Evolutionary conservation across 805 yeast species (phyloP).

Genomic region (Candida broadrunensis): DNA sequence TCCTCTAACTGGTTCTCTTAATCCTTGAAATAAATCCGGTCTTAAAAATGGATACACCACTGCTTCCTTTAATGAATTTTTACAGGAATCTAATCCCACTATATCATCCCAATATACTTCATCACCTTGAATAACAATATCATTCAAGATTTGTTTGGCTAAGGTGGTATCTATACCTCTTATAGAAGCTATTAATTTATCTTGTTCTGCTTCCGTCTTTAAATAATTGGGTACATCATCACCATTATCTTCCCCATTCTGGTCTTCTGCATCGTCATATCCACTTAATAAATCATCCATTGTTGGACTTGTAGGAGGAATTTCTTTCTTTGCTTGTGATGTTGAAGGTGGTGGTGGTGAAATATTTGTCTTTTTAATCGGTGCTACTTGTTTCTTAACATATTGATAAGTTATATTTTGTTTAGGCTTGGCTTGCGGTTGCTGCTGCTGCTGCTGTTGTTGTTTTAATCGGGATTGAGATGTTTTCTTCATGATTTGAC

Average conservation of each 20-base stretch:
- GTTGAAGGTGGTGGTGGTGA: constrained; percentile 4
- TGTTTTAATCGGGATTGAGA: not conserved
- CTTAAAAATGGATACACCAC: constrained; percentile 94
- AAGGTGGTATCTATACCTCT: constrained; percentile 76
- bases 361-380: constrained; percentile 6
- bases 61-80: constrained; percentile 84
- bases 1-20: constrained; percentile 94
- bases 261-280: constrained; percentile 21
- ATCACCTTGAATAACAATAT: constrained; percentile 86
- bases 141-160: constrained; percentile 81
- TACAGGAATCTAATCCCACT: constrained; percentile 89
- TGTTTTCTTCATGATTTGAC: constrained; percentile 23
- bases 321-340: constrained; percentile 3
- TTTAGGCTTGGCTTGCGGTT: constrained; percentile 1
- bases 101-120: constrained; percentile 94
- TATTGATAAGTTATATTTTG: constrained; percentile 31
- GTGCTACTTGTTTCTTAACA: constrained; percentile 11
- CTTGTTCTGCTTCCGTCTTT: constrained; percentile 26
- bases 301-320: constrained; percentile 16
- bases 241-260: constrained; percentile 13
- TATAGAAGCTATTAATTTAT: constrained; percentile 41
- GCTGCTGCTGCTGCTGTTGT: constrained; percentile 7
- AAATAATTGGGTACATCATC: constrained; percentile 13
- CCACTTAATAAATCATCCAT: constrained; percentile 24
- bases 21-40: constrained; percentile 87